phyloP scores from a whole-genome alignment of 768 basidiomycete species.

The Russula vinacea region DNA sequence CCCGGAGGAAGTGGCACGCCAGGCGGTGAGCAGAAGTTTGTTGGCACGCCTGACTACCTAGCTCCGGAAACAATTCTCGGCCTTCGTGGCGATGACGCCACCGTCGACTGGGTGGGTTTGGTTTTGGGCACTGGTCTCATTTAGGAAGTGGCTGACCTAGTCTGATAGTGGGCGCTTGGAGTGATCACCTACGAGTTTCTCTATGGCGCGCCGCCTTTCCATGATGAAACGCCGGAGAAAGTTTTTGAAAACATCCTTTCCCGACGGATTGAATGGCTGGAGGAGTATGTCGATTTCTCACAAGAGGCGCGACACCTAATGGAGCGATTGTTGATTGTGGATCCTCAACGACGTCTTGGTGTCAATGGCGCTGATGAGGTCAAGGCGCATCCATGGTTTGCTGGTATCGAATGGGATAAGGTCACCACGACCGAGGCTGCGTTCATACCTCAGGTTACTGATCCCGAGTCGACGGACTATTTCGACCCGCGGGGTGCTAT shows the following conservation, averaged over 20 bases:
- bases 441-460: conserved; percentile 92
- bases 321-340: conserved; percentile 75
- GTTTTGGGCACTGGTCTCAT: conserved; percentile 17
- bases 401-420: conserved; percentile 89
- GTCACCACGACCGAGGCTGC: conserved; percentile 85
- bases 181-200: conserved; percentile 98
- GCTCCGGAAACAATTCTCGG: conserved; percentile 96
- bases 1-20: conserved; percentile 57
- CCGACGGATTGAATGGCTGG: conserved; percentile 92
- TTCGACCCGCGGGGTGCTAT: conserved; percentile 96
- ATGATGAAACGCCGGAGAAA: conserved; percentile 93
- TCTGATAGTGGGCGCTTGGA: conserved; percentile 89
- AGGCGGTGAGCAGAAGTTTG: conserved; percentile 87
- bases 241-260: conserved; percentile 99
- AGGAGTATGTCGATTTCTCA: conserved; percentile 85
- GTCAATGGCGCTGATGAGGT: conserved; percentile 87
- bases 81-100: conserved; percentile 88
- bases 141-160: conserved; percentile 20
- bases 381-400: conserved; percentile 87
- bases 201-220: conserved; percentile 96
- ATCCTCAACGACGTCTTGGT: conserved; percentile 79
- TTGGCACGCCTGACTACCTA: conserved; percentile 96
- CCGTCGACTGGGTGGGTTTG: conserved; percentile 89
- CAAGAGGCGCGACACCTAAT: conserved; percentile 89
- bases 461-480: conserved; percentile 99